Evolutionary conservation across 1,139 yeast species (phyloP).

Genomic region (Spathaspora jeffriesii): DNA sequence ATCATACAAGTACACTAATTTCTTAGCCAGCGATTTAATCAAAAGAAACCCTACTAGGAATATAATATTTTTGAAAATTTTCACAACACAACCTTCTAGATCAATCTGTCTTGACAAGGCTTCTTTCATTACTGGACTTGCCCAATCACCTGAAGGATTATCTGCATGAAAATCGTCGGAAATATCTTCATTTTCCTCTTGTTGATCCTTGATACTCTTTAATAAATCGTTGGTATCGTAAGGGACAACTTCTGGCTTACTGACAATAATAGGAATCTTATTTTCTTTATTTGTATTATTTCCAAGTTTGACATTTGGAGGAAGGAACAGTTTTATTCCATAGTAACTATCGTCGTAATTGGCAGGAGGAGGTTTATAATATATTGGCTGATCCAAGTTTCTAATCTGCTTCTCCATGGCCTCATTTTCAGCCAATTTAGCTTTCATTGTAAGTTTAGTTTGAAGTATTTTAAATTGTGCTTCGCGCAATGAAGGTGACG

Average conservation of each 20-base stretch:
- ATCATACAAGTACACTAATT: constrained; percentile 11
- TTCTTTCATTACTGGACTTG: constrained; percentile 35
- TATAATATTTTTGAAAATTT: constrained; percentile 18
- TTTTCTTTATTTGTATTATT: constrained; percentile 7
- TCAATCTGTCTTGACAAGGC: constrained; percentile 40
- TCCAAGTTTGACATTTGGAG: constrained; percentile 22
- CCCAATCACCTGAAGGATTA: constrained; percentile 42
- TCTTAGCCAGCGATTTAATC: constrained; percentile 16
- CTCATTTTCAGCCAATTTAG: not conserved
- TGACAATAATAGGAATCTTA: constrained; percentile 17
- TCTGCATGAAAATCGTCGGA: constrained; percentile 9
- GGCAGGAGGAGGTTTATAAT: constrained; percentile 37
- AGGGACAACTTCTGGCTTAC: not conserved
- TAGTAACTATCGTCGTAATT: constrained; percentile 25
- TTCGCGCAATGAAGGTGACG: constrained; percentile 8
- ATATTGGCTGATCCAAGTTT: constrained; percentile 25
- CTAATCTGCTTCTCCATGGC: constrained; percentile 3
- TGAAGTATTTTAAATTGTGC: constrained; percentile 12
- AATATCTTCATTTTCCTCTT: constrained; percentile 12
- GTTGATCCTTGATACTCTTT: constrained; percentile 11
- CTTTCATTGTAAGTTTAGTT: constrained; percentile 12
- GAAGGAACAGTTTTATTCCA: constrained; percentile 31
- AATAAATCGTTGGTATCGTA: constrained; percentile 5
- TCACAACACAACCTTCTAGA: constrained; percentile 26
- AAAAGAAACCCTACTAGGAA: constrained; percentile 19